phyloP scores from a whole-genome alignment of 129 eudicot genomes.

The Oenanthe sinensis region DNA sequence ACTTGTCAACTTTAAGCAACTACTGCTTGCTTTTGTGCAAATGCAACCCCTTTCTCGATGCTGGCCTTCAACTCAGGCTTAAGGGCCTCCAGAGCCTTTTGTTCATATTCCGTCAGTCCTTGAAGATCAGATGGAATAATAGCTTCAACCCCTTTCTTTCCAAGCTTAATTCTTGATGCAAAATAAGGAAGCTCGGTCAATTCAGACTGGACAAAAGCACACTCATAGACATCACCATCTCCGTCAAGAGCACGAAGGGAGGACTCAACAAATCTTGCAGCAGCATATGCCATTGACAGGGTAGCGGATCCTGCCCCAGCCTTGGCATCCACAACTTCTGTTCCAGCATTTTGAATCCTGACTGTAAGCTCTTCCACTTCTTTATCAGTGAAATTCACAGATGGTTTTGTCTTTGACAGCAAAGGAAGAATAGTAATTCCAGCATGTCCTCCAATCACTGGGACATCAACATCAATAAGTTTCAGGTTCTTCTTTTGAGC shows the following conservation, averaged over 20 bases:
- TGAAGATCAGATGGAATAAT: constrained; percentile 50
- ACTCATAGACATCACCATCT: constrained; percentile 70
- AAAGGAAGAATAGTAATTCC: constrained; percentile 78
- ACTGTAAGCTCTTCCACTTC: constrained; percentile 66
- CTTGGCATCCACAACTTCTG: constrained; percentile 84
- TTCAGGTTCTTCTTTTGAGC: constrained; percentile 68
- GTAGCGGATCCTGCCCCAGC: constrained; percentile 94
- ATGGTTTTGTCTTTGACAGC: constrained; percentile 66
- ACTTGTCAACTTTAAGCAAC: constrained; percentile 31
- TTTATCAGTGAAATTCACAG: constrained; percentile 48
- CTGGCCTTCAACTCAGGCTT: constrained; percentile 71
- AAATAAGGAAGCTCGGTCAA: constrained; percentile 71
- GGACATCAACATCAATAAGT: constrained; percentile 78
- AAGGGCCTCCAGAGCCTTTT: constrained; percentile 61
- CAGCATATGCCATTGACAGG: constrained; percentile 87
- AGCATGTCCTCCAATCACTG: constrained; percentile 82
- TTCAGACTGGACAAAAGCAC: constrained; percentile 62
- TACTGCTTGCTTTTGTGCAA: constrained; percentile 48
- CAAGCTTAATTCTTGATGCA: constrained; percentile 77
- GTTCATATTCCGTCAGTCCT: constrained; percentile 63
- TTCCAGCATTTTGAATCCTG: constrained; percentile 83
- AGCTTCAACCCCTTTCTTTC: constrained; percentile 64
- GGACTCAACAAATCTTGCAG: constrained; percentile 83
- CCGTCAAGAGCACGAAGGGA: constrained; percentile 85
- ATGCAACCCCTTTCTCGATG: constrained; percentile 64